Conservation (phyloP, 1,139 yeast species). For the Ogataea hybrid region DNA sequence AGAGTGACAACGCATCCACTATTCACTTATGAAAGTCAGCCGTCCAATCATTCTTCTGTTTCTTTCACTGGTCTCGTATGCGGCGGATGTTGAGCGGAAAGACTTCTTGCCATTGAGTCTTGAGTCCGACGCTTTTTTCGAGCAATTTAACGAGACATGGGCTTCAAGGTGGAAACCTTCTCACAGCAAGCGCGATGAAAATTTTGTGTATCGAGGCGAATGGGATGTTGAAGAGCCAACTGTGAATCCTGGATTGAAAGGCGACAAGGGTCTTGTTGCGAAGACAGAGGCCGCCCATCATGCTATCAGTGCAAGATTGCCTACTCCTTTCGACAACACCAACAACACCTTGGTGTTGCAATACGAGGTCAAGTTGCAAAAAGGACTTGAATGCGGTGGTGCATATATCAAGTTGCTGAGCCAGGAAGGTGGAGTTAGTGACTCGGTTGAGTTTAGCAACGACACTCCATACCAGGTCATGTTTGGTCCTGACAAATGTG, state of each 20-base stretch:
- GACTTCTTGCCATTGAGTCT: slow-evolving; percentile 38
- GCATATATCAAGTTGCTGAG: slow-evolving; percentile 77
- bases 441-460: slow-evolving; percentile 47
- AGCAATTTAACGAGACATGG: slow-evolving; percentile 58
- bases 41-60: slow-evolving; percentile 4
- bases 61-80: slow-evolving; percentile 11
- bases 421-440: slow-evolving; percentile 43
- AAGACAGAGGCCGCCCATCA: slow-evolving; percentile 75
- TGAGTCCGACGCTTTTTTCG: slow-evolving; percentile 52
- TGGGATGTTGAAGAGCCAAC: slow-evolving; percentile 69
- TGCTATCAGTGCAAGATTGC: slow-evolving; percentile 67
- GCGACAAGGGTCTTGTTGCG: slow-evolving; percentile 73
- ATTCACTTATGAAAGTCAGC: slow-evolving; percentile 6
- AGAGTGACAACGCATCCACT: slow-evolving; percentile 1
- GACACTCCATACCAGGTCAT: slow-evolving; percentile 76
- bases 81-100: slow-evolving; percentile 25
- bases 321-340: slow-evolving; percentile 51
- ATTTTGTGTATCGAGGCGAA: slow-evolving; percentile 60
- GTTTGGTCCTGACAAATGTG: slow-evolving; percentile 97
- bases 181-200: slow-evolving; percentile 51
- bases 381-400: slow-evolving; percentile 81
- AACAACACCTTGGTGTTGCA: slow-evolving; percentile 74
- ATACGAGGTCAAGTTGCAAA: slow-evolving; percentile 82
- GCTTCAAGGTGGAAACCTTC: slow-evolving; percentile 64
- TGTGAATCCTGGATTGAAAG: slow-evolving; percentile 53